These are phyloP conservation scores for Trifolium dubium DNA, from an alignment of 306 rosid species.

Conservation along the genomic window DNA sequence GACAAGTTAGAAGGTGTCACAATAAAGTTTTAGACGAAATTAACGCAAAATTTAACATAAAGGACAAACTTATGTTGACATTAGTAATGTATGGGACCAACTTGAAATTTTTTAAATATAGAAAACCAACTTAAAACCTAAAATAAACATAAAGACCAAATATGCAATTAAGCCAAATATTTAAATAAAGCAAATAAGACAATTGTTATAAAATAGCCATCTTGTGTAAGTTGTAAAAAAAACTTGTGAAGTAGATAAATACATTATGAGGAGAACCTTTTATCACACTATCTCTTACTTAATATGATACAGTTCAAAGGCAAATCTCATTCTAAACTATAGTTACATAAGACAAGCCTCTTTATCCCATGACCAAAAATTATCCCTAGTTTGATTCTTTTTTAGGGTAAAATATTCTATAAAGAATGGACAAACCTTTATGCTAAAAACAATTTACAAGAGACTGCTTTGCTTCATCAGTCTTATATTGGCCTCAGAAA, in stretches of 20 bases:
- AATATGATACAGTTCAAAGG: constrained; percentile 28
- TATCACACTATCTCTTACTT: constrained; percentile 1
- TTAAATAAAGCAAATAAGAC: too few species aligned
- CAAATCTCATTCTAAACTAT: constrained; percentile 25
- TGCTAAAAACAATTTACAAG: constrained; percentile 38
- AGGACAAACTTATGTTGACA: too few species aligned
- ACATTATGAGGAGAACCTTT: background rate
- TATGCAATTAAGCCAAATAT: too few species aligned
- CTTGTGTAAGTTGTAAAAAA: background rate
- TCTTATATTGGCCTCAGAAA: constrained; percentile 11
- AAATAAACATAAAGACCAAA: too few species aligned
- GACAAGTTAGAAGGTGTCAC: too few species aligned
- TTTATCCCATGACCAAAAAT: constrained; percentile 5
- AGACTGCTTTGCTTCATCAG: constrained; percentile 30
- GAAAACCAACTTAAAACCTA: too few species aligned
- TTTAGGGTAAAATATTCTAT: constrained; percentile 27
- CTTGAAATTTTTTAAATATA: too few species aligned
- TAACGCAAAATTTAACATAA: too few species aligned
- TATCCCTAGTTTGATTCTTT: constrained; percentile 13
- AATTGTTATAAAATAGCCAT: background rate
- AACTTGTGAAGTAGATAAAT: constrained; percentile 11
- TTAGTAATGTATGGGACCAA: too few species aligned
- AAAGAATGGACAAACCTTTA: constrained; percentile 44
- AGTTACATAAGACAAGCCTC: constrained; percentile 26
- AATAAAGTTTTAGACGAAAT: too few species aligned